phyloP scores from a whole-genome alignment of 2,329 filamentous ascomycete species.

The Stemphylium lycopersici region DNA sequence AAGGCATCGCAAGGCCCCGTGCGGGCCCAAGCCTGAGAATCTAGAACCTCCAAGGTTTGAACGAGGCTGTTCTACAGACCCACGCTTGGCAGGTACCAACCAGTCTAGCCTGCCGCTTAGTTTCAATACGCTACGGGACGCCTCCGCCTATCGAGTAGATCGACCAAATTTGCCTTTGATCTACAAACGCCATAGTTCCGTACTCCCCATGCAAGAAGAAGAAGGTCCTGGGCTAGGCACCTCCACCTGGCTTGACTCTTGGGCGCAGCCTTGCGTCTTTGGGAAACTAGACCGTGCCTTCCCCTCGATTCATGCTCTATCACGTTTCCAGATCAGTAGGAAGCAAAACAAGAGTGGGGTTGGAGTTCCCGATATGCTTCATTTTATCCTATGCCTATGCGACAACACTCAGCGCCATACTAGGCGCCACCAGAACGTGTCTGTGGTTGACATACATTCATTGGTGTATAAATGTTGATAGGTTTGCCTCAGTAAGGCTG shows the following conservation, averaged over 20 bases:
- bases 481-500: background rate
- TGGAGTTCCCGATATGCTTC: background rate
- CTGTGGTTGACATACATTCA: background rate
- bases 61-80: background rate
- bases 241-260: background rate
- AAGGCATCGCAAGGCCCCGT: background rate
- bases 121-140: constrained; percentile 2
- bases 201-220: background rate
- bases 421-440: background rate
- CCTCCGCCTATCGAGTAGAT: background rate
- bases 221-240: background rate
- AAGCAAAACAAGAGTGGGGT: background rate
- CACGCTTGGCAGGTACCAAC: constrained; percentile 2
- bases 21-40: background rate
- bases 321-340: background rate
- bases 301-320: background rate
- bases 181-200: background rate
- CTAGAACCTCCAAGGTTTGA: background rate
- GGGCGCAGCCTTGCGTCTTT: background rate
- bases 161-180: background rate
- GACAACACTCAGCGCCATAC: background rate
- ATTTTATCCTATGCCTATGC: background rate
- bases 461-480: background rate
- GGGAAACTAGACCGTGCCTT: background rate
- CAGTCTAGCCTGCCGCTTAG: background rate